Evolutionary conservation across 2,329 filamentous ascomycete species (phyloP).

Genomic region (Didymella keratinophila): DNA sequence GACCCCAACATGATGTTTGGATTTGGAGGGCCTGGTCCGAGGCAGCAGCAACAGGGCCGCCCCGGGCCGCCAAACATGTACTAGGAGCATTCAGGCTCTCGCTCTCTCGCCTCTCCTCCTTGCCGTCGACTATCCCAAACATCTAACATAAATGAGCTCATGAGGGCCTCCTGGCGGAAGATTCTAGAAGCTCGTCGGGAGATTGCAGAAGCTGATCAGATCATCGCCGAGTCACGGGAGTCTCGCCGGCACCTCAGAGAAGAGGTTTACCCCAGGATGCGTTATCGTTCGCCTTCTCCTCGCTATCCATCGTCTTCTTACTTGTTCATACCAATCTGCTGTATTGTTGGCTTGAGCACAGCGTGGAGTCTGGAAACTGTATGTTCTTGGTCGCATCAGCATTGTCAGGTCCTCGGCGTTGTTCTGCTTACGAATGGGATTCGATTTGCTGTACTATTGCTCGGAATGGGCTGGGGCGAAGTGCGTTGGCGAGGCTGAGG

Average conservation of each 20-base stretch:
- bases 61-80: slow-evolving; percentile 47
- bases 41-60: slow-evolving; percentile 37
- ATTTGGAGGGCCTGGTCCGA: slow-evolving; percentile 41
- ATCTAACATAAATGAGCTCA: background rate
- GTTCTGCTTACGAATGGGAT: background rate
- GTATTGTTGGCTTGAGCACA: slow-evolving; percentile 22
- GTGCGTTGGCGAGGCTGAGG: background rate
- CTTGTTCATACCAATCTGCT: slow-evolving; percentile 15
- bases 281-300: background rate
- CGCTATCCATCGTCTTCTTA: background rate
- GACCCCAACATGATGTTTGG: slow-evolving; percentile 51
- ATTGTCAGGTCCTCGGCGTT: slow-evolving; percentile 16
- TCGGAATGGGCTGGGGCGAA: background rate
- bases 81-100: slow-evolving; percentile 20
- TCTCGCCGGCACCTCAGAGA: too few species aligned
- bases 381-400: slow-evolving; percentile 17
- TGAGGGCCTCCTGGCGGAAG: background rate
- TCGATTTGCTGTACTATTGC: background rate
- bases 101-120: background rate
- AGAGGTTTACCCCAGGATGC: background rate
- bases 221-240: too few species aligned
- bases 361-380: slow-evolving; percentile 27
- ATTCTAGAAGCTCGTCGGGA: too few species aligned
- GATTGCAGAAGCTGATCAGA: too few species aligned
- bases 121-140: background rate